Conservation (phyloP, 2,329 filamentous ascomycete species). For the Colletotrichum graminicola region DNA sequence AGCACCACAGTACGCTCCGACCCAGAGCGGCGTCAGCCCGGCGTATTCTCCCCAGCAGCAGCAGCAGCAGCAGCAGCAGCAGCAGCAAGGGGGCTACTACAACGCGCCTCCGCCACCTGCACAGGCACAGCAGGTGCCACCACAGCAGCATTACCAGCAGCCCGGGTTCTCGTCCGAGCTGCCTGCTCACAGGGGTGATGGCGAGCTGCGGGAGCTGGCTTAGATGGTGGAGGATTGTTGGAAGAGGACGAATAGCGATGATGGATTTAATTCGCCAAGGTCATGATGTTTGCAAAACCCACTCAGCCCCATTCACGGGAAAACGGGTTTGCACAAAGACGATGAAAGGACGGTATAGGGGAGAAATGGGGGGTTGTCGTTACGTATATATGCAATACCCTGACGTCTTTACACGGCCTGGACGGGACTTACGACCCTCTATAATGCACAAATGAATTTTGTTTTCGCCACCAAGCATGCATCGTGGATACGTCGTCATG, state of each 20-base stretch:
- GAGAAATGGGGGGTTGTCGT: conserved; percentile 12
- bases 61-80: conserved; percentile 15
- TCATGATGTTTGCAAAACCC: not conserved
- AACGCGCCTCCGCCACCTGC: conserved; percentile 10
- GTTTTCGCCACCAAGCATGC: not conserved
- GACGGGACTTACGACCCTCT: conserved; percentile 15
- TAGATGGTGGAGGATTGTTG: conserved; percentile 33
- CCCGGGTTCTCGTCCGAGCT: conserved; percentile 46
- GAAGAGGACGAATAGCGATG: not conserved
- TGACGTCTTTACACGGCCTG: conserved; percentile 5
- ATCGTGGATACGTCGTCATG: not conserved
- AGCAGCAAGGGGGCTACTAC: conserved; percentile 8
- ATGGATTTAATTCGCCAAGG: conserved; percentile 6
- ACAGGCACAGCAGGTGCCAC: conserved; percentile 13
- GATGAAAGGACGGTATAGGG: not conserved
- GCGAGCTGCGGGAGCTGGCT: conserved; percentile 51
- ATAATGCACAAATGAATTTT: conserved; percentile 1
- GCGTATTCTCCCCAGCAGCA: conserved; percentile 24
- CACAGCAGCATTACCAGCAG: conserved; percentile 30
- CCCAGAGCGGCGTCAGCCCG: conserved; percentile 19
- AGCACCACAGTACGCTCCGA: conserved; percentile 18
- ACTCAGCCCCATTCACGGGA: not conserved
- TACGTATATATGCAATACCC: conserved; percentile 29
- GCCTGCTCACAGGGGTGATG: conserved; percentile 48
- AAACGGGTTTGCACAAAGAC: not conserved